Base-by-base conservation (phyloP, 257 asterid species). In the Scutellaria baicalensis region DNA sequence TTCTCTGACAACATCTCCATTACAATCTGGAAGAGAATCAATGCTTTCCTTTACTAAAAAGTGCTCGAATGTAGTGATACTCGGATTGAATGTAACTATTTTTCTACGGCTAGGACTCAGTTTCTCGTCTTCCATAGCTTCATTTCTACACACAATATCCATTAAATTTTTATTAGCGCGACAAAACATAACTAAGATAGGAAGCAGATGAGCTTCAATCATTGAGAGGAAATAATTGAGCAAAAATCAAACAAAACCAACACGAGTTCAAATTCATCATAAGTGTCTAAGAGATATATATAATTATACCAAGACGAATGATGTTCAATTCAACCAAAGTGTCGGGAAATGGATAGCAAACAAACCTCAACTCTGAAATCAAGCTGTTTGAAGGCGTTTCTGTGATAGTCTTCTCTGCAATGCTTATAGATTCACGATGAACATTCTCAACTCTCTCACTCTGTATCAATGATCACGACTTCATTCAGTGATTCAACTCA, bases 11-110 rank as follows among this genome's bases (percentile, higher is more conserved):
- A 40, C 8, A 31, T 55, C 21, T 49, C 23, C 63, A 3, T 60
- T 57, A 47, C 23, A 43, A 16, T 78, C 85, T 1, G 62, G 85
- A 66, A 80, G 78, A 72, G 86, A 86, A 38, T 90, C 89, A 8
- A 62, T 65, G 67, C 92, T 86, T 43, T 80, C 95, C 49, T 47
- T 11, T 21, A 81, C 16, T 4, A 85, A 49, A 59, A 80, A 84
- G 68, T 81, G 96, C 72, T 87, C 88, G 21, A 84, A 84, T 0
- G 88, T 81, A 0, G 83, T 87, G 51, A 91, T 62, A n/a, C 85
- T 85, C 8, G 95, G 66, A 73, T 87, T 77, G 60, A 91, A 91
- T 23, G 93, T 85, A n/a, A 91, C 97, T 66, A 80, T 83, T 67
- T 87, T 91, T 70, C 72, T 81, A 42, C 79, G 73, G 77, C 87